Percentiles rank a stretch among this genome's conserved stretches.
These are phyloP conservation scores for Crotalaria pallida DNA, from an alignment of 306 rosid genomes.

Conservation along the genomic window DNA sequence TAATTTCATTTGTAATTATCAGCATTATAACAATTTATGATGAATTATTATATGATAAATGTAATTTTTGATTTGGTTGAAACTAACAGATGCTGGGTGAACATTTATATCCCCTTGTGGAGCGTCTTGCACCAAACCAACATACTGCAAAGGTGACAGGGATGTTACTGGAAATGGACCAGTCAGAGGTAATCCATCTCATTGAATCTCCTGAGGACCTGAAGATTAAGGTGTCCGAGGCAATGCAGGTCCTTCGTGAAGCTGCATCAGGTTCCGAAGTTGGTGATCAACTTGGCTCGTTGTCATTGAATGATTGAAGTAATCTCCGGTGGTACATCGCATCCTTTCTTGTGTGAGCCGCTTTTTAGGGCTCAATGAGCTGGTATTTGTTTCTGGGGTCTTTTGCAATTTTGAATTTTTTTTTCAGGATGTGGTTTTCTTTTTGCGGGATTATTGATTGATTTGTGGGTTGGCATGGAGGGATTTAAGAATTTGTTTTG, in stretches of 20 bases:
- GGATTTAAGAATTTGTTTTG: slow-evolving; percentile 26
- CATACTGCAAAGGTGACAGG: slow-evolving; percentile 80
- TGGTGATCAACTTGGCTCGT: slow-evolving; percentile 45
- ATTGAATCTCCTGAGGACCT: slow-evolving; percentile 83
- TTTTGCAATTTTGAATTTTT: slow-evolving; percentile 8
- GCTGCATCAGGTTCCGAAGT: slow-evolving; percentile 55
- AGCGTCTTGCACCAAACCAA: slow-evolving; percentile 45
- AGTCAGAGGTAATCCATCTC: slow-evolving; percentile 89
- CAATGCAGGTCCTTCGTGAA: slow-evolving; percentile 69
- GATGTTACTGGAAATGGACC: slow-evolving; percentile 95
- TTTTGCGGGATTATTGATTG: slow-evolving; percentile 13
- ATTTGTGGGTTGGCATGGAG: slow-evolving; percentile 20
- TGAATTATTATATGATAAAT: background rate
- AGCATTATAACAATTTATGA: background rate
- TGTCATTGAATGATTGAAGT: slow-evolving; percentile 49
- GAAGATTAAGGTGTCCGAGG: slow-evolving; percentile 78
- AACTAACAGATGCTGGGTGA: slow-evolving; percentile 79
- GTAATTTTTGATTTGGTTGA: background rate
- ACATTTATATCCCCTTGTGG: slow-evolving; percentile 80
- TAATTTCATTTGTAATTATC: background rate
- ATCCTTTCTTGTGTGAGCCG: background rate
- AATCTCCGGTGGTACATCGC: background rate
- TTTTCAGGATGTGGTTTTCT: slow-evolving; percentile 9
- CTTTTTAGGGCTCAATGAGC: slow-evolving; percentile 22
- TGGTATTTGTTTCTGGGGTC: background rate